Evolutionary conservation across 495 filamentous ascomycete species (phyloP), one percentile per base, ranked within the genome.

Genomic region (Penicillium psychrofluorescens): DNA sequence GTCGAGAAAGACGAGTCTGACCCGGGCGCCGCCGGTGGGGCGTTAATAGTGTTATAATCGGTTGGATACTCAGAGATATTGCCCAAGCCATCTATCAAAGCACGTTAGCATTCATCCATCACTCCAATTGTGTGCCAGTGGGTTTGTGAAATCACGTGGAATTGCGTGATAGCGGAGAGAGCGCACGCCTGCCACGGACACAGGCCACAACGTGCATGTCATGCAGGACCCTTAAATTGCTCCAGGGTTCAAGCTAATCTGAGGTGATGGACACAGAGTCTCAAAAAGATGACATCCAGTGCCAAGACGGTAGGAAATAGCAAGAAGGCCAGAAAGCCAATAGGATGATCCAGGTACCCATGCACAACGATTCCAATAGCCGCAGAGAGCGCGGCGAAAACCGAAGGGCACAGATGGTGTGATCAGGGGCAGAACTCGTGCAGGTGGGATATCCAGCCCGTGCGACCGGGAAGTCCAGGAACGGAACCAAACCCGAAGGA

Each of bases 141-240:
- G 22, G 22, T 4, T 4, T 22, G 4, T 2, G 0, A 4, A 29
- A 51, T 71, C 66, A 71, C 68, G 68, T 71, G 66, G 41, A 55
- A 66, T 71, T 55, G 60, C 64, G 64, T 57, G 55, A 72, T 64
- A 57, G 44, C 36, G 55, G 53, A 41, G 47, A 38, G 29, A 7
- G 38, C 35, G 61, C 51, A 54, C 66, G 58, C 39, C 43, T 49
- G 49, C 47, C 40, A 40, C 37, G 45, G 29, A 22, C 22, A 6
- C 22, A 22, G 22, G 45, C 49, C 52, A 50, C 52, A 31, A 39
- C 44, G 40, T 29, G 44, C 29, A 46, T 44, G 49, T 40, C 43
- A 47, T 56, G 57, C 49, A 60, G 50, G 49, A 27, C 33, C 35
- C 40, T 39, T 39, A 29, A n/a, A 41, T 43, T 13, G 44, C 9